Base-by-base conservation (phyloP, 148 eudicot species). In the Hydrangea macrophylla region DNA sequence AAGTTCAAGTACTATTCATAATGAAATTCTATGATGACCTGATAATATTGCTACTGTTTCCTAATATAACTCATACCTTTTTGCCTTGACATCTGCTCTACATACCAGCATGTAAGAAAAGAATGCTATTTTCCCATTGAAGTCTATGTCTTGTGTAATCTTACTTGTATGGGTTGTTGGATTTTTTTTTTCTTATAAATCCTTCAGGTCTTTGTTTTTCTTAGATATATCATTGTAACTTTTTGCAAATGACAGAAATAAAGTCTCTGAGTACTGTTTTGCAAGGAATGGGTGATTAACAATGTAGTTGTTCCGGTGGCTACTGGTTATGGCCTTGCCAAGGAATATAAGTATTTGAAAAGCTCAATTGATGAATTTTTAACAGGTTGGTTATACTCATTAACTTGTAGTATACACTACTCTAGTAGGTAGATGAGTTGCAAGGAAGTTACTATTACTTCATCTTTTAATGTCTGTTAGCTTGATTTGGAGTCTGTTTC, bases 211-310 rank as follows among this genome's bases (percentile, higher is more conserved):
- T 70, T 26, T 20, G 2, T 26, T 44, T 22, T 22, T 65, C 22
- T 25, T n/a, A 30, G 12, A 11, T 42, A 7, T 9, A 42, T 27
- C 11, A 45, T 8, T 61, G 25, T 26, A 63, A 55, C 30, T 54
- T 62, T 8, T n/a, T 24, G 11, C 30, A 11, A 31, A 26, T 23
- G 12, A 55, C 36, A 45, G 45, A 44, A 7, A 17, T 33, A 24
- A 40, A 27, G 3, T 13, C 2, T n/a, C 6, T n/a, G 18, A 36
- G 3, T 26, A 2, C 40, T 67, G 17, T 58, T 53, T 65, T 76
- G 58, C 44, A 64, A 93, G 98, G 97, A 74, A 50, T 88, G 92
- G 98, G 76, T 87, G 84, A 82, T 93, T 58, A 97, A 93, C 70
- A 83, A 80, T 68, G 72, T 93, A 36, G 90, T 93, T 32, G 98